phyloP scores from a whole-genome alignment of 1,139 yeast species.

The Geotrichum europaeum region DNA sequence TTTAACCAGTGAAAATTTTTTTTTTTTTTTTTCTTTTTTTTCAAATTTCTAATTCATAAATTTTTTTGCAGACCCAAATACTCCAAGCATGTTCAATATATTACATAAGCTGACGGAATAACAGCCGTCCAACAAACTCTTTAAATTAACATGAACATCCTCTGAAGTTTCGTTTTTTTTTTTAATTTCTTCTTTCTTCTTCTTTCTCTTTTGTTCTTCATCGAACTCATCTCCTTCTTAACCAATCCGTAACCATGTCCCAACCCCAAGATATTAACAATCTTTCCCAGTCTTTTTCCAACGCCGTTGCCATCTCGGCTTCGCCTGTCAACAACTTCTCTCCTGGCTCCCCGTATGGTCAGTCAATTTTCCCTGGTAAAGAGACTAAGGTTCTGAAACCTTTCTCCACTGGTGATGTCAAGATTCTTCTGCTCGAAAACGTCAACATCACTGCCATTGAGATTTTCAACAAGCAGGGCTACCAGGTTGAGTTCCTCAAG shows the following conservation, averaged over 20 bases:
- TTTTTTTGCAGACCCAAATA: neutral
- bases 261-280: constrained; percentile 63
- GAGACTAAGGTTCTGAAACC: constrained; percentile 67
- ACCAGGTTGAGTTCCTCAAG: constrained; percentile 93
- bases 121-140: neutral
- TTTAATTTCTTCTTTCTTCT: neutral
- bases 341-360: constrained; percentile 44
- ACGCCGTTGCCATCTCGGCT: constrained; percentile 44
- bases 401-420: constrained; percentile 85
- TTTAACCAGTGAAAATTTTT: neutral
- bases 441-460: constrained; percentile 88
- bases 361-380: constrained; percentile 33
- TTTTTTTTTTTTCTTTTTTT: neutral
- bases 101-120: neutral
- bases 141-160: neutral
- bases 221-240: neutral
- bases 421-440: constrained; percentile 83
- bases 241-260: constrained; percentile 41
- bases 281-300: constrained; percentile 46
- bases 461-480: constrained; percentile 82
- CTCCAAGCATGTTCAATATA: neutral
- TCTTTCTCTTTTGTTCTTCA: neutral
- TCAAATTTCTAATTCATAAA: too few species aligned
- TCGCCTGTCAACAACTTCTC: constrained; percentile 52
- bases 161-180: neutral